Evolutionary conservation across 1,139 yeast species (phyloP), one percentile per base, ranked within the genome.

Genomic region (Taphrina pruni): DNA sequence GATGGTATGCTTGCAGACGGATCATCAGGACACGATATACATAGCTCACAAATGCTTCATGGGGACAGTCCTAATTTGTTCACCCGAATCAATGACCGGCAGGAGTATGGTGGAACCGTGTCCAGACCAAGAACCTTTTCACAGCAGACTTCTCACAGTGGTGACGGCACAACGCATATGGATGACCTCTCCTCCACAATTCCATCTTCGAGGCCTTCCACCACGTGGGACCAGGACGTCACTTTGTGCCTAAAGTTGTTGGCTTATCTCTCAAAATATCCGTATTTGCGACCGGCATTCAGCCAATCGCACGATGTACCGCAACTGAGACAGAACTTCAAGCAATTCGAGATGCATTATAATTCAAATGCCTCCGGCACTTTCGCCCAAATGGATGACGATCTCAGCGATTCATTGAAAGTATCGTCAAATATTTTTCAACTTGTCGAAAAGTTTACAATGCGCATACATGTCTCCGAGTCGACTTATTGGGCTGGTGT

Each of bases 401-500:
- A 64, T 39, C 41, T 64, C 14, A 54, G 61, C n/a, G 67, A 64
- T 14, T 36, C 61, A 7, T 50, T 64, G 21, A 54, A 55, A n/a
- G 45, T 64, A 9, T 70, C 70, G 0, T 61, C 89, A 46, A 92
- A 94, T 76, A 81, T 93, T 39, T 94, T 94, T 80, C 96, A 97
- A 14, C 80, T 94, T 72, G 97, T 93, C 57, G 99, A 94, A 78
- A 88, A 89, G 76, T 93, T 90, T 78, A 94, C 98, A 0, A 87
- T 89, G 69, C 86, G 87, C 72, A 82, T 86, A 35, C 83, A 84
- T 75, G 80, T 86, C 1, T 85, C 88, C 58, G 97, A 92, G 74
- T 87, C 92, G 83, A 89, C 89, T 74, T 92, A 93, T 79, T 94
- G 99, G 99, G 91, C 97, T 2, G 96, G 97, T 3, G 97, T 93